Conservation (phyloP, 495 filamentous ascomycete species). For the Sabuloglossum arenarium region DNA sequence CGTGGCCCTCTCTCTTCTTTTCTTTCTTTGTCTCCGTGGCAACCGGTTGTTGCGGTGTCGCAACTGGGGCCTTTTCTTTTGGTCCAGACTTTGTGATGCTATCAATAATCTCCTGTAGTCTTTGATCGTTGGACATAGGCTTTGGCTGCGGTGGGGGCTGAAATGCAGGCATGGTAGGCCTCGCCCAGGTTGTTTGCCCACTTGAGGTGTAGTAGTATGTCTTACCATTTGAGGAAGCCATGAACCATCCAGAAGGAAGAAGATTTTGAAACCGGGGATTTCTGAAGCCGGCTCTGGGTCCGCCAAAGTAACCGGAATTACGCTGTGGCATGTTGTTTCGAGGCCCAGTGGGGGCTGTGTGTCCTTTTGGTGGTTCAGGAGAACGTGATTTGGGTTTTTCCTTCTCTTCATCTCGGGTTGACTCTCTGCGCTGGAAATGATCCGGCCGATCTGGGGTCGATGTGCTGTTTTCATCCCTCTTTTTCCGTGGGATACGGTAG, state of each 20-base stretch:
- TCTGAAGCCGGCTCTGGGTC: conserved; percentile 28
- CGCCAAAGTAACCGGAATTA: conserved; percentile 33
- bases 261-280: conserved; percentile 29
- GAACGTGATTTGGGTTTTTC: conserved; percentile 29
- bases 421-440: conserved; percentile 48
- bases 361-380: conserved; percentile 29
- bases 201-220: conserved; percentile 63
- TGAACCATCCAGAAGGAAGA: conserved; percentile 65
- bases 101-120: conserved; percentile 69
- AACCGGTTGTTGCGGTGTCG: conserved; percentile 11
- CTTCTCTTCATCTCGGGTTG: conserved; percentile 37
- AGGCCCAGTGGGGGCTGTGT: conserved; percentile 40
- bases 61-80: conserved; percentile 32
- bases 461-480: conserved; percentile 32
- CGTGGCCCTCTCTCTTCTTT: conserved; percentile 35
- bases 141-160: conserved; percentile 40
- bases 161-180: conserved; percentile 44
- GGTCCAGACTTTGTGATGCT: conserved; percentile 56
- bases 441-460: conserved; percentile 24
- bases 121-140: conserved; percentile 40
- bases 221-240: conserved; percentile 42
- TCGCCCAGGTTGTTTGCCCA: conserved; percentile 59
- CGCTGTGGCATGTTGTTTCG: conserved; percentile 43
- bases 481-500: conserved; percentile 80
- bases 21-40: conserved; percentile 27